Base-by-base conservation (phyloP, 495 filamentous ascomycete genomes). In the Neurospora sp. region DNA sequence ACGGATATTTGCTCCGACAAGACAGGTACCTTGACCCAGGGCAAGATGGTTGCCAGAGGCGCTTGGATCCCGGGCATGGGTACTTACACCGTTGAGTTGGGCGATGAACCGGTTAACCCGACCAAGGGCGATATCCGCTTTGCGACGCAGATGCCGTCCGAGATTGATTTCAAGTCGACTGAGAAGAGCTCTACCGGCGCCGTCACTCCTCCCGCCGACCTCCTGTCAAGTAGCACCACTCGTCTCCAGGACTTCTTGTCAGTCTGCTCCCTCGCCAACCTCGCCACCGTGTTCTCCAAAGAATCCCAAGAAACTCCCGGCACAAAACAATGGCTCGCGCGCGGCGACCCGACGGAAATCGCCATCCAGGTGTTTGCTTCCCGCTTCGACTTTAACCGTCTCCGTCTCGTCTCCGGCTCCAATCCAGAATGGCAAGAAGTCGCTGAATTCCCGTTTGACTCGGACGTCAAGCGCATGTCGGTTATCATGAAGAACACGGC, bases 1-100 rank as follows among this genome's bases (percentile, higher is more conserved):
- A 94, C 91, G 40, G 93, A 94, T 74, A 94, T 96, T 72, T 95
- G 92, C 80, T 93, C 90, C 8, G 93, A 96, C 80, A 96, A 96
- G 77, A 96, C 93, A 0, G 93, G 93, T 2, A 96, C 93, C 0
- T 81, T 95, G 16, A 96, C 93, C 0, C 88, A 91, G 77, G 90
- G 90, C 18, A 82, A 89, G 76, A 85, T 94, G 92, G 89, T 95
- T 9, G 90, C 92, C 5, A 88, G 90, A 69, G 90, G 91, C 73
- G 92, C 89, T 4, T 97, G 93, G 93, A 83, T 97, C 70, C 93
- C 92, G 0, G 87, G 84, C 9, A 79, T 84, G 5, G 83, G 84
- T 9, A 85, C 87, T 16, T 89, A 87, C 77, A 88, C 85, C 5
- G 87, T 92, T 20, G 84, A 88, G 20, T 53, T 76, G 41, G 83